Conservation (phyloP, 1,284 basidiomycete genomes). For the Sporisorium sorghi region DNA sequence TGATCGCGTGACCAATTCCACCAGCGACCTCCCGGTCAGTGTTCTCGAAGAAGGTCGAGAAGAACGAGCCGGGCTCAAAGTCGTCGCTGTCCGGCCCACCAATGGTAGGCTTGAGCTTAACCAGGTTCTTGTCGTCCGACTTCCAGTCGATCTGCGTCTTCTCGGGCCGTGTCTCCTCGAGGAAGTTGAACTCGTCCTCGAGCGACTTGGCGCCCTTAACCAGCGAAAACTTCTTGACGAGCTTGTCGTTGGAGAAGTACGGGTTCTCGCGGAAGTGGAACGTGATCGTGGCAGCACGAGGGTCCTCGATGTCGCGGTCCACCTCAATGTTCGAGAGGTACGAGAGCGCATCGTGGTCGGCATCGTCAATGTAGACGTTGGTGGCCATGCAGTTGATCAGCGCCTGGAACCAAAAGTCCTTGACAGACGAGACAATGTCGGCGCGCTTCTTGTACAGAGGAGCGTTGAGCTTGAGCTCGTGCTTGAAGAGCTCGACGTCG, state of each 20-base stretch:
- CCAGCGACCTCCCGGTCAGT: conserved; percentile 55
- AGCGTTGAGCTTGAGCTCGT: conserved; percentile 58
- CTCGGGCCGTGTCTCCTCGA: conserved; percentile 60
- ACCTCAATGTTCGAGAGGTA: conserved; percentile 61
- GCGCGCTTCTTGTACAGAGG: conserved; percentile 64
- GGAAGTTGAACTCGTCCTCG: conserved; percentile 63
- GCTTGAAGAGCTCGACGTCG: conserved; percentile 60
- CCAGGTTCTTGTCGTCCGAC: conserved; percentile 79
- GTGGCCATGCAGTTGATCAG: conserved; percentile 64
- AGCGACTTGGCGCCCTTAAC: conserved; percentile 54
- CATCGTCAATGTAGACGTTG: conserved; percentile 67
- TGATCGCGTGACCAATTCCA: conserved; percentile 62
- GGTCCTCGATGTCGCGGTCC: conserved; percentile 59
- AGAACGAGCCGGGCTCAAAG: conserved; percentile 84
- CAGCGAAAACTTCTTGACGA: conserved; percentile 63
- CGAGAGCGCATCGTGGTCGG: conserved; percentile 61
- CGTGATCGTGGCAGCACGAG: conserved; percentile 59
- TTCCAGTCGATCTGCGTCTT: conserved; percentile 81
- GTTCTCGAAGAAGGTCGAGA: conserved; percentile 82
- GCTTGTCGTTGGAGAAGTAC: conserved; percentile 57
- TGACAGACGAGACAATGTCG: conserved; percentile 55
- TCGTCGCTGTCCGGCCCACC: conserved; percentile 61
- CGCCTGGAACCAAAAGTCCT: conserved; percentile 65
- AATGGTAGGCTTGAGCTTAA: conserved; percentile 80
- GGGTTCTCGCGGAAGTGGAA: conserved; percentile 65